Evolutionary conservation across 1,139 yeast genomes (phyloP), one percentile per base, ranked within the genome.

Genomic region (Scheffersomyces lignicola): DNA sequence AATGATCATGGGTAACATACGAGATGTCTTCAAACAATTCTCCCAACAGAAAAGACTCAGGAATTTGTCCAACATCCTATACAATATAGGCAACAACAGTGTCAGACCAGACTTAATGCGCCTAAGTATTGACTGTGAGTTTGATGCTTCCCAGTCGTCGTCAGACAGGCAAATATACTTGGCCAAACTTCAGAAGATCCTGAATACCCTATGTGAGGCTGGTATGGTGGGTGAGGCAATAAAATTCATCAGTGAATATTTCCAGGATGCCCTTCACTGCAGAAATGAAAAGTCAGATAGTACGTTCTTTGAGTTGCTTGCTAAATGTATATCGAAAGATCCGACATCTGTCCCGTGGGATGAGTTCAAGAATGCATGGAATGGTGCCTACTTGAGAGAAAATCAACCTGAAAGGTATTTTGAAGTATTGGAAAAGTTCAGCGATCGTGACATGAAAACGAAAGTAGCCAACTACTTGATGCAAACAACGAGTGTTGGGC

Each of bases 11-110:
- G 14, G 36, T 17, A 45, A 31, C 11, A 27, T 44, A 20, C 52
- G 35, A 37, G 23, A 22, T 3, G 42, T 51, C 6, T 49, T 45
- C 26, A 38, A 40, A 10, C 42, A 46, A 15, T 56, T 51, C 40
- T 47, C 48, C 7, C 61, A 61, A 34, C 29, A 35, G 7, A 62
- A 59, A 36, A 44, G 71, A 32, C 48, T 64, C 7, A 47, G 60
- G 35, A 61, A 61, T 39, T 32, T 62, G 4, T 56, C 67, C 4
- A 56, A 58, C 39, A 33, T 62, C 4, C 40, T 51, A 20, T 57
- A 37, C 37, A 54, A 47, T 29, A 33, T 50, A 16, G 53, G 59
- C 6, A 45, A 35, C 14, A 45, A 38, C 20, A 26, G 38, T 7
- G 32, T 28, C 6, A 34, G 36, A 11, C 14, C 35, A 7, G 24